phyloP scores from a whole-genome alignment of 2,329 filamentous ascomycete species.

The Aureobasidium sp. region DNA sequence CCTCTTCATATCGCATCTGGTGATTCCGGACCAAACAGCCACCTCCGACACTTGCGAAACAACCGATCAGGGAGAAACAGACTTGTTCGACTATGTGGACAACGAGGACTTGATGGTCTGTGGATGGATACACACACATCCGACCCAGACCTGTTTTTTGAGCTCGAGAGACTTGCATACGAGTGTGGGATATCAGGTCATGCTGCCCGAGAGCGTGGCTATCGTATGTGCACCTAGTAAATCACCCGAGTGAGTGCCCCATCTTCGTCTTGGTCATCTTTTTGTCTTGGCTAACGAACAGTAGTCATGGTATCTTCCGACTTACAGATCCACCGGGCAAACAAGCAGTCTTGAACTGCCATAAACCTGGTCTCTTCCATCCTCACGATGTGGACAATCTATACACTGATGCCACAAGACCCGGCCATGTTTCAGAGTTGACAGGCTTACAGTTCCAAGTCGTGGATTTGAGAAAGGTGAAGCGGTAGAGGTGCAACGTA shows the following conservation, averaged over 20 bases:
- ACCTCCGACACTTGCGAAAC: constrained; percentile 95
- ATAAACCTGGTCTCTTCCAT: constrained; percentile 74
- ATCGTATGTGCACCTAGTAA: constrained; percentile 90
- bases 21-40: constrained; percentile 84
- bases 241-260: constrained; percentile 56
- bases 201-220: constrained; percentile 92
- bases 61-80: constrained; percentile 61
- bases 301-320: constrained; percentile 81
- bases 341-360: constrained; percentile 73
- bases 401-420: constrained; percentile 62
- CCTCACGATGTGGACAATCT: constrained; percentile 62
- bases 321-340: constrained; percentile 89
- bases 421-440: constrained; percentile 52
- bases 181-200: constrained; percentile 87
- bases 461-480: constrained; percentile 48
- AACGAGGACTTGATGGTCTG: constrained; percentile 74
- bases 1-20: constrained; percentile 76
- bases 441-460: constrained; percentile 53
- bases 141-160: constrained; percentile 96
- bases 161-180: constrained; percentile 90
- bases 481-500: background rate
- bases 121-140: constrained; percentile 98
- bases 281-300: background rate
- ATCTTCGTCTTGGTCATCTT: background rate
- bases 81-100: constrained; percentile 84